Evolutionary conservation across 768 basidiomycete species (phyloP).

Genomic region (Mycena polygramma): DNA sequence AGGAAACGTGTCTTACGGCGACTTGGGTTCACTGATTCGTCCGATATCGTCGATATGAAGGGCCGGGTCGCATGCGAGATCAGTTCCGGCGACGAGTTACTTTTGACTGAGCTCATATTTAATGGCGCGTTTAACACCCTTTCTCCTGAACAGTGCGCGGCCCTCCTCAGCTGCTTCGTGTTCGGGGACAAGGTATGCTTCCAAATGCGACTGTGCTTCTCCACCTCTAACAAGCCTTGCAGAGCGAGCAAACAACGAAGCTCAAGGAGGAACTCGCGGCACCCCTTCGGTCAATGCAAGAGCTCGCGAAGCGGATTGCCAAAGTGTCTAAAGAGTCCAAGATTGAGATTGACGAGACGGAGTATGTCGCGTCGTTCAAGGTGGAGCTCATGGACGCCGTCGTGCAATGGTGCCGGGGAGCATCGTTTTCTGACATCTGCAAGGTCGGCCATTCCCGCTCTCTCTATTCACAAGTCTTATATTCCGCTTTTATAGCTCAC

Average conservation of each 20-base stretch:
- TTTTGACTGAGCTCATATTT: constrained; percentile 97
- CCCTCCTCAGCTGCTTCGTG: constrained; percentile 96
- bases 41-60: constrained; percentile 98
- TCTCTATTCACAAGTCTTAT: neutral
- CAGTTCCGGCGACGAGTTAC: constrained; percentile 94
- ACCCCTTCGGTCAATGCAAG: constrained; percentile 95
- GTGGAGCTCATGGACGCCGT: constrained; percentile 99
- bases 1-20: constrained; percentile 95
- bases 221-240: constrained; percentile 10
- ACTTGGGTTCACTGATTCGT: constrained; percentile 87
- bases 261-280: constrained; percentile 95
- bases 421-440: constrained; percentile 95
- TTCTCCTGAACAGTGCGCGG: constrained; percentile 92
- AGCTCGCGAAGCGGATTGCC: constrained; percentile 95
- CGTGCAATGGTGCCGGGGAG: constrained; percentile 97
- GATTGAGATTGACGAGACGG: constrained; percentile 88
- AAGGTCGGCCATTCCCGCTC: constrained; percentile 68
- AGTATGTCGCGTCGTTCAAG: constrained; percentile 97
- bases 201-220: neutral
- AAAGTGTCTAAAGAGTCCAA: constrained; percentile 96
- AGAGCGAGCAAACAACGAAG: constrained; percentile 90
- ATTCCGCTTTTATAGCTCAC: constrained; percentile 72
- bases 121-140: constrained; percentile 95
- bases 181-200: constrained; percentile 90
- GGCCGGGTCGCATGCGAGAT: constrained; percentile 99